phyloP scores from a whole-genome alignment of 1,284 basidiomycete genomes.

The Xanthoconium separans region DNA sequence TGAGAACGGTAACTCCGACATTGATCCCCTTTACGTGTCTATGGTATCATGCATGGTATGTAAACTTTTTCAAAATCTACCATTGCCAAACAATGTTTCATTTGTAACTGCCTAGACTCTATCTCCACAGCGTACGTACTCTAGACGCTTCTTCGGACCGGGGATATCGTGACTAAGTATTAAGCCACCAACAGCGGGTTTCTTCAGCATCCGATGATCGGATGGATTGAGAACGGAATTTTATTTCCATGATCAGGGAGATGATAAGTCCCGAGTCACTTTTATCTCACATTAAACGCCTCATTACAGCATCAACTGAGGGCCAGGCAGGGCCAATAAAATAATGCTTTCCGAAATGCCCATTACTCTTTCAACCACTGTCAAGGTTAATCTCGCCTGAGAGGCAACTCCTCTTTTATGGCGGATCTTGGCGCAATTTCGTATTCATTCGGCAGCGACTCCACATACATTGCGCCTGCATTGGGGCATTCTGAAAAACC shows the following conservation, averaged over 20 bases:
- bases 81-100: slow-evolving; percentile 3
- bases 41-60: slow-evolving; percentile 7
- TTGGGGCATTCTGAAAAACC: not conserved
- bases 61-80: slow-evolving; percentile 8
- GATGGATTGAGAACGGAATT: slow-evolving; percentile 9
- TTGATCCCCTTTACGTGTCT: slow-evolving; percentile 20
- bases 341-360: slow-evolving; percentile 10
- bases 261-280: slow-evolving; percentile 8
- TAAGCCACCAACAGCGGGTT: slow-evolving; percentile 16
- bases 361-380: slow-evolving; percentile 11
- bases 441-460: not conserved
- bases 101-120: slow-evolving; percentile 8
- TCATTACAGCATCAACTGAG: slow-evolving; percentile 23
- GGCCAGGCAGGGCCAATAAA: slow-evolving; percentile 3
- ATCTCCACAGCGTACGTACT: slow-evolving; percentile 25
- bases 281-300: slow-evolving; percentile 22
- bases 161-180: slow-evolving; percentile 6
- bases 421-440: slow-evolving; percentile 13
- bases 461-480: not conserved
- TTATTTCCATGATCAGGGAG: slow-evolving; percentile 18
- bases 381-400: slow-evolving; percentile 30
- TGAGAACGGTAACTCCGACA: slow-evolving; percentile 4
- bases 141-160: slow-evolving; percentile 9
- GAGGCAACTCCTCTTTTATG: slow-evolving; percentile 7
- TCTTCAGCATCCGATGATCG: slow-evolving; percentile 23